phyloP scores from a whole-genome alignment of 257 asterid genomes.

The Plantago major region DNA sequence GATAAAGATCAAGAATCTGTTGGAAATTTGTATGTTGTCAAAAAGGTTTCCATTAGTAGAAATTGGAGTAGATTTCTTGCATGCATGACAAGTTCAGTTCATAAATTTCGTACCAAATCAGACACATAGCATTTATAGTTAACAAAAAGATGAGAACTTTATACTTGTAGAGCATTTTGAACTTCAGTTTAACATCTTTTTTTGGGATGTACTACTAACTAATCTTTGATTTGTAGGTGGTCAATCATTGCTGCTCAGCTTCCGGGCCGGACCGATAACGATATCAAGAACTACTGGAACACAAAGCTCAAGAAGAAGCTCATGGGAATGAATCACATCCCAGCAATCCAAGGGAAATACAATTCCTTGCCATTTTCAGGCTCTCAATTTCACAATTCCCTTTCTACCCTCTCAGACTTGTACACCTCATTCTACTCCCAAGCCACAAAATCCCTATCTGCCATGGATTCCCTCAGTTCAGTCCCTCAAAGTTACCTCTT shows the following conservation, averaged over 20 bases:
- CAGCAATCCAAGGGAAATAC: conserved; percentile 21
- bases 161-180: conserved; percentile 2
- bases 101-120: neutral
- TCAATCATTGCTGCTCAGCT: conserved; percentile 73
- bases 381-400: conserved; percentile 21
- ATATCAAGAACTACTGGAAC: conserved; percentile 87
- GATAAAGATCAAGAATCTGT: conserved; percentile 2
- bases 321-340: conserved; percentile 33
- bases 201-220: neutral
- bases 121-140: no score
- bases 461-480: conserved; percentile 26
- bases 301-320: conserved; percentile 85
- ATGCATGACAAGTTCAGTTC: conserved; percentile 37
- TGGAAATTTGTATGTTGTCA: conserved; percentile 10
- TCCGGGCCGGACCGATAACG: conserved; percentile 83
- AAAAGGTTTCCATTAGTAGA: conserved; percentile 26
- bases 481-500: conserved; percentile 27
- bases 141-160: conserved; percentile 14
- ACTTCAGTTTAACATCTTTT: neutral
- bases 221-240: conserved; percentile 44
- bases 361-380: conserved; percentile 30
- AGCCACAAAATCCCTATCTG: conserved; percentile 22
- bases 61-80: conserved; percentile 23
- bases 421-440: conserved; percentile 28
- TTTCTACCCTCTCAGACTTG: conserved; percentile 26